Conservation (phyloP, 208 protist genomes). For the Acanthamoeba divionensis region DNA sequence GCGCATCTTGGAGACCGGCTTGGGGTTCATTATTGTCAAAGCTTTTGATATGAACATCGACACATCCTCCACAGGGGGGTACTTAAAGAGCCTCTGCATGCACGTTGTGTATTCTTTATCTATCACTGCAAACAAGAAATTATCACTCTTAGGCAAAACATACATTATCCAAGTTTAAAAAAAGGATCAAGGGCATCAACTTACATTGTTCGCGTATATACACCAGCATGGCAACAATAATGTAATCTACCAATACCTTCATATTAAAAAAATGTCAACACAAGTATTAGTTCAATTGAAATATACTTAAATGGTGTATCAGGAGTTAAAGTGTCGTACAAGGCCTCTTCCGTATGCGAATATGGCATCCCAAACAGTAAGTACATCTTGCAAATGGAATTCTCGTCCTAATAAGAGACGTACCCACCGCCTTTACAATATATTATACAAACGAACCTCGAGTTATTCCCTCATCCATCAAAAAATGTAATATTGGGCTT, state of each 20-base stretch:
- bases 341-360: slow-evolving; percentile 68
- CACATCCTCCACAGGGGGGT: slow-evolving; percentile 78
- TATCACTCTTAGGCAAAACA: neutral
- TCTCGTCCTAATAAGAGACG: slow-evolving; percentile 78
- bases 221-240: slow-evolving; percentile 77
- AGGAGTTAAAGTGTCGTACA: no score
- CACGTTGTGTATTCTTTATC: slow-evolving; percentile 62
- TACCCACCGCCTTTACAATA: slow-evolving; percentile 70
- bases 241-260: slow-evolving; percentile 72
- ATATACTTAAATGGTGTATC: no score
- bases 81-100: slow-evolving; percentile 71
- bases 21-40: slow-evolving; percentile 1
- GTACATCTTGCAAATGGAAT: slow-evolving; percentile 78
- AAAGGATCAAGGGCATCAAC: neutral
- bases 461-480: no score
- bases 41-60: slow-evolving; percentile 61
- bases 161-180: neutral
- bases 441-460: neutral
- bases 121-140: slow-evolving; percentile 56
- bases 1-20: neutral
- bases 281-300: no score
- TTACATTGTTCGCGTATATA: slow-evolving; percentile 74
- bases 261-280: neutral
- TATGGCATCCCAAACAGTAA: slow-evolving; percentile 77
- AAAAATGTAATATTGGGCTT: neutral